Evolutionary conservation across 257 asterid genomes (phyloP), one percentile per base, ranked within the genome.

Genomic region (Solanum clarkiae): DNA sequence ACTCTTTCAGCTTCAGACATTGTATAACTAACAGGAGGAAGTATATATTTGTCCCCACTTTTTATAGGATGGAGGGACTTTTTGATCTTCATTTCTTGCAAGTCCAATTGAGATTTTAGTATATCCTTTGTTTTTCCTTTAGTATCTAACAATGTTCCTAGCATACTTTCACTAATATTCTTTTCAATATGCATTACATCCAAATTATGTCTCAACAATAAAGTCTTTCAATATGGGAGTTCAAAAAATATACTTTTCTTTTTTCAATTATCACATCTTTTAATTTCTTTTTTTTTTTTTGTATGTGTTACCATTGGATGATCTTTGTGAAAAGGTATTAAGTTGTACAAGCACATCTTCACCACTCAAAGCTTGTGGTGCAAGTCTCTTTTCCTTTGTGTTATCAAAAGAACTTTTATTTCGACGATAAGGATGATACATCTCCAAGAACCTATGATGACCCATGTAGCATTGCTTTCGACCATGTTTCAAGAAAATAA

Each of bases 151-250:
- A 59, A 44, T 2, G 56, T 77, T 4, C 45, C 84, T 22, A 85
- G 12, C 14, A 75, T 13, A 85, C n/a, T 75, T 47, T 85, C 84
- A 85, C 86, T 72, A 2, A 84, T 79, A 57, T 84, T 84, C 26
- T 84, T 84, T 51, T 74, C 55, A 62, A 62, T 24, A 5, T 62
- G 69, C 29, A n/a, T n/a, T 7, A 20, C 6, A n/a, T 59, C 66
- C 7, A 85, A 47, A 80, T 80, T 59, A 66, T 45, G 74, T 10
- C 56, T 18, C 22, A 57, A 36, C 22, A 60, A 4, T 1, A 40
- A 15, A 10, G 17, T 15, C 45, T 17, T 10, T 53, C 51, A 83
- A 22, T 62, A 62, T 62, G 36, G 17, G 14, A 62, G 17, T 22
- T 22, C 40, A 62, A 62, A 62, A 7, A 62, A 62, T 22, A 62